Evolutionary conservation across 1,284 basidiomycete genomes (phyloP).

Genomic region (Coniferiporia weirii): DNA sequence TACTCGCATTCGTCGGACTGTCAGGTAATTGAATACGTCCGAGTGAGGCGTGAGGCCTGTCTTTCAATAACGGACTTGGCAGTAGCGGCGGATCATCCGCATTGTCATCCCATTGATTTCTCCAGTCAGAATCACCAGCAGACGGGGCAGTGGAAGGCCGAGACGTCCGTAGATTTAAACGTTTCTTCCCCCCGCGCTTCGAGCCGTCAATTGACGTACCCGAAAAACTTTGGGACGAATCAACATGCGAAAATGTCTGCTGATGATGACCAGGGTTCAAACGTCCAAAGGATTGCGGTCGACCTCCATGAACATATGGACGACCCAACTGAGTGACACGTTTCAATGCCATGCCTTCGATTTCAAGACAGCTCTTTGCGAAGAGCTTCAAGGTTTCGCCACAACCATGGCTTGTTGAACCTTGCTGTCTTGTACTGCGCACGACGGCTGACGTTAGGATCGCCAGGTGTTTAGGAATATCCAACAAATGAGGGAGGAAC

Average conservation of each 20-base stretch:
- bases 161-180: not conserved
- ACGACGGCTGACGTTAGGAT: constrained; percentile 68
- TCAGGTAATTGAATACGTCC: not conserved
- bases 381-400: constrained; percentile 38
- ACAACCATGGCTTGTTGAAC: constrained; percentile 25
- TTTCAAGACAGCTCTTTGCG: constrained; percentile 60
- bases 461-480: constrained; percentile 68
- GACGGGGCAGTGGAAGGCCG: constrained; percentile 18
- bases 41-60: not conserved
- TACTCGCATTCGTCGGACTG: not conserved
- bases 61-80: constrained; percentile 7
- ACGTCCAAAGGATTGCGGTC: constrained; percentile 25
- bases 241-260: constrained; percentile 2
- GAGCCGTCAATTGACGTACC: not conserved
- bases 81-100: not conserved
- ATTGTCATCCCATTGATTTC: not conserved
- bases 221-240: not conserved
- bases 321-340: constrained; percentile 54
- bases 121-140: constrained; percentile 8
- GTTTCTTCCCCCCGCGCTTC: constrained; percentile 9
- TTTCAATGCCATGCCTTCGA: constrained; percentile 64
- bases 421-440: constrained; percentile 39
- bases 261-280: constrained; percentile 14
- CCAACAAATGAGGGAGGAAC: constrained; percentile 60
- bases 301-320: constrained; percentile 34